Evolutionary conservation across 1,139 yeast genomes (phyloP).

Genomic region (Candida anutae): DNA sequence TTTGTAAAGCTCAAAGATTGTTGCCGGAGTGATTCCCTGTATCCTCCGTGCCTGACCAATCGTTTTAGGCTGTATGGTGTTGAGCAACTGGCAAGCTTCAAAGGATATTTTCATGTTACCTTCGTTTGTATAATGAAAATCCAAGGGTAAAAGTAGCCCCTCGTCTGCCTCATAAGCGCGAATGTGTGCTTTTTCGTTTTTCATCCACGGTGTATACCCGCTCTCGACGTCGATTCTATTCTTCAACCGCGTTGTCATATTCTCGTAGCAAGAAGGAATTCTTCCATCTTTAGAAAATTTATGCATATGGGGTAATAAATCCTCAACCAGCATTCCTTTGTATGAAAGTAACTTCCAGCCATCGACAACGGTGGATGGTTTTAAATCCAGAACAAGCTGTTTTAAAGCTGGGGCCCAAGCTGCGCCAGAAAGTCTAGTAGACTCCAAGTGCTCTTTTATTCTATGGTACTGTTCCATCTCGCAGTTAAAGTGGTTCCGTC

Average conservation of each 20-base stretch:
- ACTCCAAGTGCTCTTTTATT: conserved; percentile 38
- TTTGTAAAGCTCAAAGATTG: conserved; percentile 58
- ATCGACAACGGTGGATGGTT: conserved; percentile 23
- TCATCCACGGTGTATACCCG: conserved; percentile 73
- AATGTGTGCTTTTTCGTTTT: conserved; percentile 62
- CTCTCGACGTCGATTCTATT: conserved; percentile 71
- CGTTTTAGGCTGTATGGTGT: conserved; percentile 75
- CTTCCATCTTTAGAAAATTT: conserved; percentile 11
- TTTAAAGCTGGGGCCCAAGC: conserved; percentile 55
- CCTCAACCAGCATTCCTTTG: conserved; percentile 23
- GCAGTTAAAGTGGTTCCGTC: conserved; percentile 44
- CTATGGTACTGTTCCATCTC: conserved; percentile 43
- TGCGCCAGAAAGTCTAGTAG: conserved; percentile 41
- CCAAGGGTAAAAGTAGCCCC: conserved; percentile 53
- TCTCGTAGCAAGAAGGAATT: conserved; percentile 10
- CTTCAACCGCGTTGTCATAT: conserved; percentile 45
- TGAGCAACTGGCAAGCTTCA: conserved; percentile 67
- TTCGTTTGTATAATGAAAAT: conserved; percentile 53
- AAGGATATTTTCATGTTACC: conserved; percentile 49
- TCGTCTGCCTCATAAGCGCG: conserved; percentile 83
- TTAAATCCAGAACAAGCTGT: conserved; percentile 40
- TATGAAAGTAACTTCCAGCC: conserved; percentile 42
- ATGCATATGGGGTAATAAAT: conserved; percentile 25
- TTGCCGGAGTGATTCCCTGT: conserved; percentile 90
- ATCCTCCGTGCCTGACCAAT: conserved; percentile 92